A percentile compares a stretch with the other conserved stretches of the same genome.
Evolutionary conservation across 768 basidiomycete species (phyloP).

Genomic region (Phanerochaete carnosa): DNA sequence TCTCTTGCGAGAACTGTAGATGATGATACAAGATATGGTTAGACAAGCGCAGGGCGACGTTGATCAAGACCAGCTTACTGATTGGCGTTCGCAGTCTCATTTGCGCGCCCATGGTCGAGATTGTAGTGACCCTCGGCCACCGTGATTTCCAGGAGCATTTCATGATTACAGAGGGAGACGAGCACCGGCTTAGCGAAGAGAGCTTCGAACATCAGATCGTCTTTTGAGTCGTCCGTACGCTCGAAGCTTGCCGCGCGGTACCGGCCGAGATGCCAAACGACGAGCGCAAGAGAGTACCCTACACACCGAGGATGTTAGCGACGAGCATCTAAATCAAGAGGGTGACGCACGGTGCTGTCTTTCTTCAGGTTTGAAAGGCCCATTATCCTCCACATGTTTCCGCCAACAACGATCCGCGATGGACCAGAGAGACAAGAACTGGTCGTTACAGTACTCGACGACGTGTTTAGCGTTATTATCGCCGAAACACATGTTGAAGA

Average conservation of each 20-base stretch:
- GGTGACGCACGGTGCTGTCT: conserved; percentile 7
- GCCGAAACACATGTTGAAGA: conserved; percentile 15
- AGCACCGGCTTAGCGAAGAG: conserved; percentile 19
- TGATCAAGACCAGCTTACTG: conserved; percentile 1
- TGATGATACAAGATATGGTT: not conserved
- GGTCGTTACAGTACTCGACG: conserved; percentile 15
- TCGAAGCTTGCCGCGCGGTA: conserved; percentile 5
- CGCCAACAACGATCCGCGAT: conserved; percentile 13
- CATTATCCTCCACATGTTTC: conserved; percentile 8
- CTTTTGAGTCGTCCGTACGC: not conserved
- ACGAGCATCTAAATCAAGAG: not conserved
- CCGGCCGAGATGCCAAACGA: conserved; percentile 12
- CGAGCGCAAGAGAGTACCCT: conserved; percentile 14
- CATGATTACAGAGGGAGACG: conserved; percentile 29
- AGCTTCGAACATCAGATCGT: conserved; percentile 15
- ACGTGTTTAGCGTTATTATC: conserved; percentile 17
- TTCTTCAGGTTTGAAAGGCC: conserved; percentile 5
- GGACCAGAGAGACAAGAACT: conserved; percentile 14
- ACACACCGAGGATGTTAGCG: not conserved
- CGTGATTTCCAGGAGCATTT: conserved; percentile 21
- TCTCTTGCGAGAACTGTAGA: too few relatives aligned
- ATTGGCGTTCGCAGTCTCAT: not conserved
- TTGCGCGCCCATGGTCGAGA: conserved; percentile 9
- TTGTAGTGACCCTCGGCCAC: conserved; percentile 23
- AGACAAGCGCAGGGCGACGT: too few relatives aligned